Base-by-base conservation (phyloP, 108 stramenopile genomes). In the Nitzschia sp. region DNA sequence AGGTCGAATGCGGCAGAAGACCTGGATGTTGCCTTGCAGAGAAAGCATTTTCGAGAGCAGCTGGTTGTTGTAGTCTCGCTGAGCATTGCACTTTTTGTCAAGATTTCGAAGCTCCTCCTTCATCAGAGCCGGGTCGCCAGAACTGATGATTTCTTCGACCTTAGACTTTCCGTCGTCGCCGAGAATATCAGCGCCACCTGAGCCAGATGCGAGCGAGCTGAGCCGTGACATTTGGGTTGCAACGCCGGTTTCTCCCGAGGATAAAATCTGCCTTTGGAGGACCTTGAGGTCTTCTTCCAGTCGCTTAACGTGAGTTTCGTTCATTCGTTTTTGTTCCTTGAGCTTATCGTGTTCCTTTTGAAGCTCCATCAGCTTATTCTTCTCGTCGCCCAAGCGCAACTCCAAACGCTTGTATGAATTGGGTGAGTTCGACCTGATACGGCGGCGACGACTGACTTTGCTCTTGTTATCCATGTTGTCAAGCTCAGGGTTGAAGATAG, bases 11-110 rank as follows among this genome's bases (percentile, higher is more conserved):
- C 94, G 92, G 58, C 90, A 92, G 63, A 89, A 91, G 3, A 97
- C 96, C 68, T 93, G 91, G 50, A 97, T 94, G 63, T 95, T 97
- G 19, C 96, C 96, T 69, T 94, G 91, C 45, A 94, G 69, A 32
- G 77, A 80, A 27, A 95, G 75, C 68, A 97, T 94, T 46, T 92
- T 90, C 52, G 90, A 84, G 29, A 95, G 80, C 21, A 95, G 73
- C 77, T 93, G 84, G 23, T 91, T 88, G 69, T 97, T 97, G 79
- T 92, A 88, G 45, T 88, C 82, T 55, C 89, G 88, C 47, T 90
- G 92, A 50, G 75, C 66, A 33, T 85, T 81, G 35, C 76, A 71
- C 69, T 89, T 91, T 56, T 89, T 88, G 11, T 88, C 81, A 45
- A 92, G 59, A 6, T 63, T 45, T 48, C 79, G 81, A 16, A 91